A percentile compares a stretch with the other conserved stretches of the same genome.
Conservation (phyloP, 768 basidiomycete species). For the Boletus tomentosulus region DNA sequence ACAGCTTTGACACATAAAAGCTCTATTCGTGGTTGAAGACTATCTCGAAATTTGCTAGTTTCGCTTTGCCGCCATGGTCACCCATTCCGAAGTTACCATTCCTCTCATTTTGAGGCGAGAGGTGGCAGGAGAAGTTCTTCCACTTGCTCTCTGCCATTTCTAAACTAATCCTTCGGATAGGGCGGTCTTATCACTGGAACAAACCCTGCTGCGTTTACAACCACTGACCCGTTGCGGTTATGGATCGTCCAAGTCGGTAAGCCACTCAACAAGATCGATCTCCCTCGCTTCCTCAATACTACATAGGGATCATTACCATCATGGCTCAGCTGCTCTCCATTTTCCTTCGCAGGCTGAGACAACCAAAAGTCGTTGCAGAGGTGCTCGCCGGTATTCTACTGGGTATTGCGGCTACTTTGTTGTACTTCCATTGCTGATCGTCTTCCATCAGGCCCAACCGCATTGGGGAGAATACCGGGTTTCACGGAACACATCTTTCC, state of each 20-base stretch:
- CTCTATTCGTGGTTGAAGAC: neutral
- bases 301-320: slow-evolving; percentile 70
- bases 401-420: slow-evolving; percentile 45
- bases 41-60: neutral
- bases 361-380: slow-evolving; percentile 83
- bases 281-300: neutral
- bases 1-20: neutral
- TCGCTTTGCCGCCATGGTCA: neutral
- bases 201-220: slow-evolving; percentile 64
- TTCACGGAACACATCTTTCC: slow-evolving; percentile 89
- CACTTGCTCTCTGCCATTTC: neutral
- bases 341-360: slow-evolving; percentile 62
- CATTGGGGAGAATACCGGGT: slow-evolving; percentile 77
- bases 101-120: slow-evolving; percentile 2
- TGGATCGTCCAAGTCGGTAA: slow-evolving; percentile 78
- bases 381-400: slow-evolving; percentile 88
- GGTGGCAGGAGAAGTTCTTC: slow-evolving; percentile 22
- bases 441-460: slow-evolving; percentile 38
- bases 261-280: slow-evolving; percentile 16
- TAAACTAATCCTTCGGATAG: slow-evolving; percentile 30
- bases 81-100: neutral
- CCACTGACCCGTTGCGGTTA: slow-evolving; percentile 63
- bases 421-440: neutral
- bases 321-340: slow-evolving; percentile 73
- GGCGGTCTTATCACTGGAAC: slow-evolving; percentile 73